phyloP scores from a whole-genome alignment of 768 basidiomycete species.

The Suillus variegatus region DNA sequence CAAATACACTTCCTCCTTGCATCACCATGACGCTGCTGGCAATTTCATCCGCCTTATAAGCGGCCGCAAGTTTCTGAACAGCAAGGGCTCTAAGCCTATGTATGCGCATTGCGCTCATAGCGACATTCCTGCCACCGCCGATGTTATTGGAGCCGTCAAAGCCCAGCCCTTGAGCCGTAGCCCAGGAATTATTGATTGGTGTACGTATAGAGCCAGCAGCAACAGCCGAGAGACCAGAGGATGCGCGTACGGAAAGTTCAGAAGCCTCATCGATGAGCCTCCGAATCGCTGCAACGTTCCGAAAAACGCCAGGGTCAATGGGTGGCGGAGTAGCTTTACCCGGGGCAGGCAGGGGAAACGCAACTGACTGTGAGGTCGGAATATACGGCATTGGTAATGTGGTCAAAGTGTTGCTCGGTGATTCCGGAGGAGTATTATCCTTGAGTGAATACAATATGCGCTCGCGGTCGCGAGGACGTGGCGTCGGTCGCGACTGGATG shows the following conservation, averaged over 20 bases:
- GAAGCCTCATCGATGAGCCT: conserved; percentile 87
- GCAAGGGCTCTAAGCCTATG: conserved; percentile 80
- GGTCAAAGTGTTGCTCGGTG: conserved; percentile 39
- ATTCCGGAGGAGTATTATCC: conserved; percentile 48
- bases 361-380: conserved; percentile 37
- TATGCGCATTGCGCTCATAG: conserved; percentile 84
- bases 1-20: conserved; percentile 92
- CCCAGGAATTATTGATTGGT: conserved; percentile 52
- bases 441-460: conserved; percentile 45
- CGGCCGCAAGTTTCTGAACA: conserved; percentile 83
- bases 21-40: conserved; percentile 94
- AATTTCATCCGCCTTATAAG: conserved; percentile 87
- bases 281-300: conserved; percentile 72
- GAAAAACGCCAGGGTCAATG: conserved; percentile 87
- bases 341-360: conserved; percentile 55
- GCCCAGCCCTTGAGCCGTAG: conserved; percentile 61
- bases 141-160: conserved; percentile 57
- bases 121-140: conserved; percentile 66
- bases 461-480: conserved; percentile 38
- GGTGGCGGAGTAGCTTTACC: conserved; percentile 80
- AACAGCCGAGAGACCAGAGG: conserved; percentile 78
- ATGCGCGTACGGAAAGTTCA: conserved; percentile 84
- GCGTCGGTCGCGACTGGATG: conserved; percentile 22
- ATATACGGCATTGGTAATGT: conserved; percentile 34
- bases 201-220: conserved; percentile 69